Conservation (phyloP, 129 eudicot genomes). For the Flaveria brownii region DNA sequence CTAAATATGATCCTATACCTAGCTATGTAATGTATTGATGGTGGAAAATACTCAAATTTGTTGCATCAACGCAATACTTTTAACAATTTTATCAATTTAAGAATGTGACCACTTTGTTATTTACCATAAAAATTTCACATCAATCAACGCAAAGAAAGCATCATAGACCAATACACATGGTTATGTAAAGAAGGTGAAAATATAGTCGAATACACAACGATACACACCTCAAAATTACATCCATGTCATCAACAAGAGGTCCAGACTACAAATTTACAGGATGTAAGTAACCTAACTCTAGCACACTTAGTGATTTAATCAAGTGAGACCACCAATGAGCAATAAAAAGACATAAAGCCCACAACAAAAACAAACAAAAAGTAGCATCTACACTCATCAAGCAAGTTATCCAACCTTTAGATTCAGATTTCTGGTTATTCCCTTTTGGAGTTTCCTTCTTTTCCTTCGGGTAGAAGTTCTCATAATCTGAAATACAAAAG, state of each 20-base stretch:
- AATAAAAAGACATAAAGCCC: not conserved
- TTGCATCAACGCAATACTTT: not conserved
- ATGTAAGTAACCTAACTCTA: not conserved
- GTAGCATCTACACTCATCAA: slow-evolving; percentile 15
- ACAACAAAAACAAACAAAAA: slow-evolving; percentile 8
- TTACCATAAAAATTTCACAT: too few species aligned
- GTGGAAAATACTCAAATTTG: not conserved
- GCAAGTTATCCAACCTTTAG: slow-evolving; percentile 60
- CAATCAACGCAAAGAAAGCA: too few species aligned
- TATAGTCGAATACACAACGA: not conserved
- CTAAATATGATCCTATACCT: not conserved
- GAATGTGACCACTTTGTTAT: too few species aligned
- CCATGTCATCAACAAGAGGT: slow-evolving; percentile 14
- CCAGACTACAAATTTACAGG: slow-evolving; percentile 14
- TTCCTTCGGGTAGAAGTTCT: slow-evolving; percentile 73
- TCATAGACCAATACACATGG: not conserved
- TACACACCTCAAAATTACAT: not conserved
- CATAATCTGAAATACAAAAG: slow-evolving; percentile 60
- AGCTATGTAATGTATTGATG: not conserved
- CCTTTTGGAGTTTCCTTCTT: slow-evolving; percentile 85
- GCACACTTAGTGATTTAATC: slow-evolving; percentile 4
- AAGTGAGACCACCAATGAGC: not conserved
- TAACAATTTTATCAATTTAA: too few species aligned
- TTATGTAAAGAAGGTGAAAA: not conserved
- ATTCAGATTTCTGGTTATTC: slow-evolving; percentile 71